phyloP scores from a whole-genome alignment of 148 eudicot species.

The Silene uniflora region DNA sequence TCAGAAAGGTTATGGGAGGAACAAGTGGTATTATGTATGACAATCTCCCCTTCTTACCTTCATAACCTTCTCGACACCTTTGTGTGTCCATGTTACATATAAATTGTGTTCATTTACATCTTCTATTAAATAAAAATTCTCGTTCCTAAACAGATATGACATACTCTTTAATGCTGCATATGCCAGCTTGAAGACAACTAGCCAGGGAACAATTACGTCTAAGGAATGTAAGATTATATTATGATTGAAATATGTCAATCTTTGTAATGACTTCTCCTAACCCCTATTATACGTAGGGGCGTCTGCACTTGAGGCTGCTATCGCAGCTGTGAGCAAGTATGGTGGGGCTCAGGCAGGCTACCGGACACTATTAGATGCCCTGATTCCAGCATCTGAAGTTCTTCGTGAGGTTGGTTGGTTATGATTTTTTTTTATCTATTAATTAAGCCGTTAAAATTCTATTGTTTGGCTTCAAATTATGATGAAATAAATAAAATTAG shows the following conservation, averaged over 20 bases:
- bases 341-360: conserved; percentile 93
- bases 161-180: conserved; percentile 89
- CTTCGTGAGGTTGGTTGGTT: conserved; percentile 61
- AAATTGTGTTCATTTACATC: background rate
- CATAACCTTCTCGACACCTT: background rate
- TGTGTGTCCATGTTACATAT: background rate
- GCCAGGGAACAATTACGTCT: conserved; percentile 38
- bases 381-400: conserved; percentile 74
- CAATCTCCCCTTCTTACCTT: conserved; percentile 10
- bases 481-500: background rate
- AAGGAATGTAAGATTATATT: conserved; percentile 46
- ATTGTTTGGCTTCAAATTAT: background rate
- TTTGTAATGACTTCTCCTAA: background rate
- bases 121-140: background rate
- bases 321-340: conserved; percentile 79
- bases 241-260: conserved; percentile 1
- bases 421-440: background rate
- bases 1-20: conserved; percentile 97
- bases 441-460: background rate
- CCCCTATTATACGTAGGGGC: conserved; percentile 53
- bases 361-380: conserved; percentile 93
- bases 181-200: conserved; percentile 53
- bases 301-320: conserved; percentile 77
- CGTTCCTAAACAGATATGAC: conserved; percentile 52
- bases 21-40: conserved; percentile 90